phyloP scores from a whole-genome alignment of 495 filamentous ascomycete genomes.

The Penicillium simplicissimum region DNA sequence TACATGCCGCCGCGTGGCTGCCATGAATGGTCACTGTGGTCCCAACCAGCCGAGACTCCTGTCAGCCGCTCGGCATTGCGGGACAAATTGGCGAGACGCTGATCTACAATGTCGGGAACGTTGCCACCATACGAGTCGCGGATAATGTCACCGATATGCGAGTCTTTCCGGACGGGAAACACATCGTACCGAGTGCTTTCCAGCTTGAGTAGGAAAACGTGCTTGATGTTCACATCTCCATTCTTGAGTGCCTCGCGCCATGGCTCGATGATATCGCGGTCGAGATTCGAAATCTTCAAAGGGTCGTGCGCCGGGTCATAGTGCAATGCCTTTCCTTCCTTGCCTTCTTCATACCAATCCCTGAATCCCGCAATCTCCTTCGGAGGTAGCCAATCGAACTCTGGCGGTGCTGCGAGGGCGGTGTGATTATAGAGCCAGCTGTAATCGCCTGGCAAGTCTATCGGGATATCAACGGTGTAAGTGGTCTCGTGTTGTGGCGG shows the following conservation, averaged over 20 bases:
- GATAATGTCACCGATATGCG: conserved; percentile 24
- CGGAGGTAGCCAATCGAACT: conserved; percentile 28
- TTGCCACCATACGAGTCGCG: conserved; percentile 26
- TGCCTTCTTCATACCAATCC: conserved; percentile 27
- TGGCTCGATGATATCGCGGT: conserved; percentile 32
- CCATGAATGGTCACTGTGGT: conserved; percentile 12
- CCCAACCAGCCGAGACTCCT: conserved; percentile 26
- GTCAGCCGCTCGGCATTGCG: conserved; percentile 38
- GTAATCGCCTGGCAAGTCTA: conserved; percentile 20
- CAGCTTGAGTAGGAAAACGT: conserved; percentile 43
- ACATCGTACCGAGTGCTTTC: conserved; percentile 48
- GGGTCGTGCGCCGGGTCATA: conserved; percentile 43
- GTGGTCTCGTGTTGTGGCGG: conserved; percentile 4
- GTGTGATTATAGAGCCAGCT: conserved; percentile 29
- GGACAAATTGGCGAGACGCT: conserved; percentile 35
- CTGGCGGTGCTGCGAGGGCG: conserved; percentile 19
- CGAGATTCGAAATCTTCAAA: conserved; percentile 42
- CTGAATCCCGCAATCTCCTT: conserved; percentile 26
- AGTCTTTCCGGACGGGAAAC: conserved; percentile 43
- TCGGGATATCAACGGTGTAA: conserved; percentile 15
- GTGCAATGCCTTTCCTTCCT: conserved; percentile 16
- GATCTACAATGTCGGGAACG: conserved; percentile 30
- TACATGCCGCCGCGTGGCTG: conserved; percentile 38
- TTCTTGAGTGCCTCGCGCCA: conserved; percentile 31
- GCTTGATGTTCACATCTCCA: conserved; percentile 33